phyloP scores from a whole-genome alignment of 495 filamentous ascomycete genomes.

The Talaromyces proteolyticus region DNA sequence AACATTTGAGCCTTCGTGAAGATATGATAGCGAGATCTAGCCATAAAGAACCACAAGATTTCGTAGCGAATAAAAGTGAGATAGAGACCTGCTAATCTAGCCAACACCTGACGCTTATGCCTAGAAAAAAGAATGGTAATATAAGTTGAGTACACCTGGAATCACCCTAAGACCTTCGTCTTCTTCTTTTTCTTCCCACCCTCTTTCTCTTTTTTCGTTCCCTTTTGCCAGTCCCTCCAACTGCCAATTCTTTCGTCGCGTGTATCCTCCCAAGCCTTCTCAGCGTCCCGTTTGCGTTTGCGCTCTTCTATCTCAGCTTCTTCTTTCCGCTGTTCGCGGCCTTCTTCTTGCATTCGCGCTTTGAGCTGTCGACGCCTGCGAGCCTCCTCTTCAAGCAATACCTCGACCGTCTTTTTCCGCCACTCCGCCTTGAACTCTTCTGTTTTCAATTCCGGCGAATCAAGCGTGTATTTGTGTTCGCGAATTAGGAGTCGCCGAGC shows the following conservation, averaged over 20 bases:
- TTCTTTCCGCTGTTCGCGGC: conserved; percentile 76
- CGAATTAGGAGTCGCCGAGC: conserved; percentile 91
- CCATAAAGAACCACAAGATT: neutral
- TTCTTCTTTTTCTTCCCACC: conserved; percentile 90
- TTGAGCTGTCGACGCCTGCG: conserved; percentile 79
- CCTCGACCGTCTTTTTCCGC: conserved; percentile 85
- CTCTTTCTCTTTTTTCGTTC: conserved; percentile 39
- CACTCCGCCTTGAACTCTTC: conserved; percentile 77
- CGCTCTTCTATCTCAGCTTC: conserved; percentile 83
- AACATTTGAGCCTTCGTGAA: too few species aligned
- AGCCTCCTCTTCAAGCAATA: conserved; percentile 90
- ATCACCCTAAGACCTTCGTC: conserved; percentile 69
- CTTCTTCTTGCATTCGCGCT: conserved; percentile 95
- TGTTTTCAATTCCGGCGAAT: conserved; percentile 75
- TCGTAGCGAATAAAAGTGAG: neutral
- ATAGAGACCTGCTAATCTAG: neutral
- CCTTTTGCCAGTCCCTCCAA: conserved; percentile 90
- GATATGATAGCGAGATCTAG: too few species aligned
- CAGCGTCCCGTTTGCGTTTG: conserved; percentile 89
- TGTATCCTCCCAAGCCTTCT: conserved; percentile 89
- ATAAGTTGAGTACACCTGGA: neutral
- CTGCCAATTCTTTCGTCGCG: conserved; percentile 87
- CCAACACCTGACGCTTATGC: neutral
- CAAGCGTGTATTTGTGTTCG: conserved; percentile 85
- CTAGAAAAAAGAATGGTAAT: neutral